These are phyloP conservation scores for Magnusiomyces paraingens DNA, from an alignment of 1,139 yeast species.

Conservation along the genomic window DNA sequence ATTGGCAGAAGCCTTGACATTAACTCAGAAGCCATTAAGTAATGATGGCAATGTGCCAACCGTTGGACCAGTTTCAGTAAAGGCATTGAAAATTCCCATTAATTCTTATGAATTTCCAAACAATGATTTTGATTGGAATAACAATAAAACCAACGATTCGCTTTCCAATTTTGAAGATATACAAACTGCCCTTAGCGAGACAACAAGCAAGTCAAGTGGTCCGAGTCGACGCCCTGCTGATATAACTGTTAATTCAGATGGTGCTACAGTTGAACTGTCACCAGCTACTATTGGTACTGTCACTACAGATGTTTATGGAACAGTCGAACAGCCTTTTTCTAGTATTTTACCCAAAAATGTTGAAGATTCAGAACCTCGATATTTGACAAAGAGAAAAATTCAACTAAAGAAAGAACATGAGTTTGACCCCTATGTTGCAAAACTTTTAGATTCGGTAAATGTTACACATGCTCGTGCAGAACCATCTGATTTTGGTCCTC, in stretches of 20 bases:
- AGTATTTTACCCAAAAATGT: neutral
- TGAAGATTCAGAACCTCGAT: neutral
- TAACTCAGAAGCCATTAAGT: neutral
- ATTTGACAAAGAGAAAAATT: neutral
- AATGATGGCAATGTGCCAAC: neutral
- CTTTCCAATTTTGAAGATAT: neutral
- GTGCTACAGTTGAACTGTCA: conserved; percentile 14
- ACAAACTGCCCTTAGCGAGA: neutral
- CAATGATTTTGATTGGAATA: conserved; percentile 2
- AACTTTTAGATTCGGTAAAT: conserved; percentile 47
- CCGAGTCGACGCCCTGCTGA: neutral
- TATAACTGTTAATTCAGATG: conserved; percentile 6
- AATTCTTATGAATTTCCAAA: neutral
- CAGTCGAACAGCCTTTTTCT: conserved; percentile 19
- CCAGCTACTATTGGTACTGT: conserved; percentile 23
- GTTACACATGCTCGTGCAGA: conserved; percentile 54
- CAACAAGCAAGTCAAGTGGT: neutral
- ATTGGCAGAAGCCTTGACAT: conserved; percentile 36
- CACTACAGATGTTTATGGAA: conserved; percentile 27
- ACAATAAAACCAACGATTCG: neutral
- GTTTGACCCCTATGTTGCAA: conserved; percentile 53
- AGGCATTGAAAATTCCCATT: neutral
- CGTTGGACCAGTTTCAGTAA: neutral
- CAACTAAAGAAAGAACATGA: conserved; percentile 36
- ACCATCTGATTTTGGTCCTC: conserved; percentile 64